These are phyloP conservation scores for Pachyrhizus erosus DNA, from an alignment of 306 rosid genomes.

Conservation along the genomic window DNA sequence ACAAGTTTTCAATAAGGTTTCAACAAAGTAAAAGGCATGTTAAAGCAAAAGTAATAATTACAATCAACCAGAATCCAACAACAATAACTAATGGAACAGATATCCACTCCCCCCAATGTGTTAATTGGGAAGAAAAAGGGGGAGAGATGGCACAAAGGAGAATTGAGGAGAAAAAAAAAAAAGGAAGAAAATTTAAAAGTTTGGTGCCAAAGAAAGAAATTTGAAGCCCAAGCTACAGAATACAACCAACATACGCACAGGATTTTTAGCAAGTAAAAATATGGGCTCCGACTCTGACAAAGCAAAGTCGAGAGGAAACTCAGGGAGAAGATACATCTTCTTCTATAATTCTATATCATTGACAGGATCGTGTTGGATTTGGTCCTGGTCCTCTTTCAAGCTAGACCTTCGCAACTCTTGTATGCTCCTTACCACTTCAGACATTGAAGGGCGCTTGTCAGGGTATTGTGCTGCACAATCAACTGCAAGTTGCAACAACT, in stretches of 20 bases:
- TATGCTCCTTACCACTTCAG: conserved; percentile 56
- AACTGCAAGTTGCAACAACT: conserved; percentile 70
- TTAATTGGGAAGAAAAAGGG: conserved; percentile 29
- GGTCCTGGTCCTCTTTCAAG: conserved; percentile 52
- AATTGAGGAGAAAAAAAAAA: conserved; percentile 10
- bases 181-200: conserved; percentile 40
- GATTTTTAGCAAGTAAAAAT: conserved; percentile 45
- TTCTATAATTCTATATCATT: conserved; percentile 39
- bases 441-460: conserved; percentile 70
- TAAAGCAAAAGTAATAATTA: conserved; percentile 59
- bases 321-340: conserved; percentile 43
- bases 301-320: conserved; percentile 29
- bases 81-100: conserved; percentile 54
- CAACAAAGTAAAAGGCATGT: conserved; percentile 48
- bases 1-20: conserved; percentile 33
- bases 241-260: conserved; percentile 43
- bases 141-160: conserved; percentile 31
- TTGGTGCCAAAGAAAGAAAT: conserved; percentile 47
- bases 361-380: conserved; percentile 50
- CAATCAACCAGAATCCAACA: conserved; percentile 60
- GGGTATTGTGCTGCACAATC: conserved; percentile 75
- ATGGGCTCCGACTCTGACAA: conserved; percentile 39
- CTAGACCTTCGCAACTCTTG: conserved; percentile 57
- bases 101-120: conserved; percentile 50
- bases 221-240: conserved; percentile 46